Evolutionary conservation across 2,329 filamentous ascomycete species (phyloP).

Genomic region (Phoma sp.): DNA sequence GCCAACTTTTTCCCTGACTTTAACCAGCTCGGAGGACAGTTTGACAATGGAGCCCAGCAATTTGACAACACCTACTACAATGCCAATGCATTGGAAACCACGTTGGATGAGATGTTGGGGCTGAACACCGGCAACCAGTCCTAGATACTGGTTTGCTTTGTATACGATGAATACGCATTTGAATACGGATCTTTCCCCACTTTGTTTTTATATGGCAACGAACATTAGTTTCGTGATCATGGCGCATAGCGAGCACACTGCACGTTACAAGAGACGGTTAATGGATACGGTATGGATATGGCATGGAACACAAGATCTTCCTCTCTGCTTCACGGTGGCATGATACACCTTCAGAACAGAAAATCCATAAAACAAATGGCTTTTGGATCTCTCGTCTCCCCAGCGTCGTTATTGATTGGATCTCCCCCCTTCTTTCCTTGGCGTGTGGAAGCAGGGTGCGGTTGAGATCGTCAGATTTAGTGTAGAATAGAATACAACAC

Average conservation of each 20-base stretch:
- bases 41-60: constrained; percentile 15
- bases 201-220: constrained; percentile 17
- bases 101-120: constrained; percentile 43
- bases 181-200: constrained; percentile 27
- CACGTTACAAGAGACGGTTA: constrained; percentile 25
- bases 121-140: constrained; percentile 29
- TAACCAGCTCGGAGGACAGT: constrained; percentile 50
- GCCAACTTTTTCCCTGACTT: constrained; percentile 51
- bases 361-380: constrained; percentile 46
- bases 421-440: constrained; percentile 43
- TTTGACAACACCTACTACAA: constrained; percentile 43
- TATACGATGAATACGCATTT: constrained; percentile 32
- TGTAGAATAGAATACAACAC: constrained; percentile 36
- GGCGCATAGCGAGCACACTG: constrained; percentile 25
- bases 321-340: constrained; percentile 28
- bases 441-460: constrained; percentile 31
- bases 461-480: constrained; percentile 47
- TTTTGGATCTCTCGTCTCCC: constrained; percentile 35
- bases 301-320: constrained; percentile 26
- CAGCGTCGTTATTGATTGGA: constrained; percentile 36
- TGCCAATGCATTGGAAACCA: constrained; percentile 21
- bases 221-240: constrained; percentile 22
- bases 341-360: constrained; percentile 36
- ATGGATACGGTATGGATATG: constrained; percentile 10
- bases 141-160: constrained; percentile 24